Percentiles rank a stretch among this genome's conserved stretches.
Evolutionary conservation across 2,329 filamentous ascomycete species (phyloP).

Genomic region (Cryphonectria radicalis): DNA sequence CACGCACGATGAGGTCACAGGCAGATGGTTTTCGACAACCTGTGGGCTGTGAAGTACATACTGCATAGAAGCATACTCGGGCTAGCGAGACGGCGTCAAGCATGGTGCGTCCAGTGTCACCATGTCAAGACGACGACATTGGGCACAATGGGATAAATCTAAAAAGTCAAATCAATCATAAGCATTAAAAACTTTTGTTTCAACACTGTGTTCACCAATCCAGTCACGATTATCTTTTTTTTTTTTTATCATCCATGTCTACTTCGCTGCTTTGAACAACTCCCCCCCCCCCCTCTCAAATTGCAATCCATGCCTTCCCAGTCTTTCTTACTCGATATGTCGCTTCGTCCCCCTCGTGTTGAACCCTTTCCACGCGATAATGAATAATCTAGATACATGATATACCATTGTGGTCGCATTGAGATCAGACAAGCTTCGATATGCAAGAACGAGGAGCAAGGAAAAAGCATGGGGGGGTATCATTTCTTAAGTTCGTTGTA

Average conservation of each 20-base stretch:
- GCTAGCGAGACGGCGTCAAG: neutral
- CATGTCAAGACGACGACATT: neutral
- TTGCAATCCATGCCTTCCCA: no score
- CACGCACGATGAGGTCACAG: neutral
- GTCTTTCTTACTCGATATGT: no score
- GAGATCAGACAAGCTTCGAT: neutral
- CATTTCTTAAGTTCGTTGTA: neutral
- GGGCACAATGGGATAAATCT: neutral
- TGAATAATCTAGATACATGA: no score
- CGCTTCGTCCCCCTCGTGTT: no score
- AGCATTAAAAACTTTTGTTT: neutral
- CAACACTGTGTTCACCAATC: neutral
- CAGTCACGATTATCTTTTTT: neutral
- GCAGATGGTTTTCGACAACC: neutral
- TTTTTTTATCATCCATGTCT: neutral
- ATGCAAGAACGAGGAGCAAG: neutral
- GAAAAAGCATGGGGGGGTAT: neutral
- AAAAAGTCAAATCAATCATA: conserved; percentile 3
- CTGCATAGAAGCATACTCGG: neutral
- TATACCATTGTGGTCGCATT: no score
- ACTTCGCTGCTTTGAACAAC: neutral
- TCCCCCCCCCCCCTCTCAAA: no score
- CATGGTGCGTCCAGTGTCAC: neutral
- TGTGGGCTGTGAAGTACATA: neutral
- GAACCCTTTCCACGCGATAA: no score